Conservation (phyloP, 2,329 filamentous ascomycete genomes). For the Verticillium tricorpus region DNA sequence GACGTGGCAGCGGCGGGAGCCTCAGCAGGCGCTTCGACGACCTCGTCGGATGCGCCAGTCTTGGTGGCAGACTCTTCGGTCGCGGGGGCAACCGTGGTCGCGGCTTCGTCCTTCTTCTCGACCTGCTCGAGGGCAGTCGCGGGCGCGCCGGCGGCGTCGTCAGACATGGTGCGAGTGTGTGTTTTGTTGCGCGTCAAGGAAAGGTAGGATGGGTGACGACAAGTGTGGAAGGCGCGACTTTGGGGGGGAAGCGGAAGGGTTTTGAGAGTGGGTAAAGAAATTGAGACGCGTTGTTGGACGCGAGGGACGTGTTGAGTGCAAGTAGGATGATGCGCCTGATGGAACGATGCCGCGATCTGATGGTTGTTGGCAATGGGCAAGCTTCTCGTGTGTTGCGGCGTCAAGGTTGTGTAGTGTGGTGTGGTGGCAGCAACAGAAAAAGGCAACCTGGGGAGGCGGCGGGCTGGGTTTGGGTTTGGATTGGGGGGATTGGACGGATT, state of each 20-base stretch:
- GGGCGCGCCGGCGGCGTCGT: constrained; percentile 23
- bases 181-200: constrained; percentile 8
- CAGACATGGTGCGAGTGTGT: constrained; percentile 28
- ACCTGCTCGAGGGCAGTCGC: constrained; percentile 9
- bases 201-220: background rate
- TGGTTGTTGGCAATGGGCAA: background rate
- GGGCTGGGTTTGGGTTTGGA: background rate
- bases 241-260: background rate
- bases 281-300: background rate
- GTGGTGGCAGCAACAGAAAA: background rate
- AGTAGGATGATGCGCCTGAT: background rate
- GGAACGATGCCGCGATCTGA: background rate
- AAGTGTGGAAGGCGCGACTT: background rate
- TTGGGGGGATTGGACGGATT: background rate
- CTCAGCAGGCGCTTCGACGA: constrained; percentile 14
- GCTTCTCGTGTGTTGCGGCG: background rate
- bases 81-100: constrained; percentile 25
- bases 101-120: constrained; percentile 27
- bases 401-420: background rate
- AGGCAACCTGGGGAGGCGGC: background rate
- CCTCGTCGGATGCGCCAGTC: constrained; percentile 16
- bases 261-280: background rate
- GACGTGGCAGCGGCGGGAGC: constrained; percentile 12
- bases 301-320: background rate
- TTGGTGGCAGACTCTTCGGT: constrained; percentile 14